Evolutionary conservation across 2,329 filamentous ascomycete genomes (phyloP), one percentile per base, ranked within the genome.

Genomic region (Talaromyces sp.): DNA sequence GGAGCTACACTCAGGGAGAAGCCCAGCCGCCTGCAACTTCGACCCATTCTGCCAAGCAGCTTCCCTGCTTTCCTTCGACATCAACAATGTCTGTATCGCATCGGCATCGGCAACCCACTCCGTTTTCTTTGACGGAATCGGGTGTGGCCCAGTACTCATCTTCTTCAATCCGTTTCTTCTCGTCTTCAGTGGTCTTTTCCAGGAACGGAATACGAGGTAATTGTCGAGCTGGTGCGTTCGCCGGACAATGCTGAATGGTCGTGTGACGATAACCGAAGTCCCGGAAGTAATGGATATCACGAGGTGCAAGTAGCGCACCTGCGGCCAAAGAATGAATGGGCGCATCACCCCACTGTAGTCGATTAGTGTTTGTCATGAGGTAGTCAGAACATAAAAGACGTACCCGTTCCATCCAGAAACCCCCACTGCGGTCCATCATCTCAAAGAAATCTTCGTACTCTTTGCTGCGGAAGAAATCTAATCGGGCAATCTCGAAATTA

Each of bases 331-430:
- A 99, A 80, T 99, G 95, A 70, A 99, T 97, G 14, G 95, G 95
- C 63, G 95, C 95, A 79, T 99, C 95, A 79, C 95, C 95, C 95
- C 95, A 99, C 91, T 97, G 71, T 52, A 67, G 82, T 78, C 70
- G 37, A 58, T 58, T 71, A 72, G 65, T 62, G 57, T 33, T 14
- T 64, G 60, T 64, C 48, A 65, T 42, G 65, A 18, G 33, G 8
- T 37, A n/a, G 11, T 9, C 3, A 23, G 11, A 9, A 8, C 11
- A n/a, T n/a, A 23, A 35, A 4, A 16, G 21, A 42, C 84, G 79
- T 86, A 96, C 93, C 77, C 95, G 84, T 81, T 99, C 95, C 88
- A 96, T 97, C 95, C 95, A 99, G 80, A 99, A 99, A 55, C 95
- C 95, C 67, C 95, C 95, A 74, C 93, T 97, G 66, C 88, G 88